Percentiles rank a stretch among this genome's conserved stretches.
Conservation (phyloP, 768 basidiomycete genomes). For the Antrodiella citrinella region DNA sequence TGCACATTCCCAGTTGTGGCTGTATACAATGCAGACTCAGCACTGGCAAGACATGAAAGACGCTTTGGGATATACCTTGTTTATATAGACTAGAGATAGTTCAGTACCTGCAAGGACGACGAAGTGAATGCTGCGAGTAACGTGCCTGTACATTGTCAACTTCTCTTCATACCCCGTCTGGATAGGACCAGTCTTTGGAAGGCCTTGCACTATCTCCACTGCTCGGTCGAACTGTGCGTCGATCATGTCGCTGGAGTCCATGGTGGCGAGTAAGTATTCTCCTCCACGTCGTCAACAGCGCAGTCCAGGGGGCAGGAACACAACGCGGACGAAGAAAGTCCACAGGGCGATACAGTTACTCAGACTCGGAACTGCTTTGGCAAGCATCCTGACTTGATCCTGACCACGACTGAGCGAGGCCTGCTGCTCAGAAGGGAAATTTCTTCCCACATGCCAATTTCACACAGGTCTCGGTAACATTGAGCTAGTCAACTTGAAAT, state of each 20-base stretch:
- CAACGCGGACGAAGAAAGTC: not conserved
- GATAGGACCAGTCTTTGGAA: constrained; percentile 91
- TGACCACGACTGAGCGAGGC: too few species aligned
- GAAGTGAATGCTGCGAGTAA: constrained; percentile 2
- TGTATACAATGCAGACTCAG: constrained; percentile 22
- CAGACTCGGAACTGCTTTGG: too few species aligned
- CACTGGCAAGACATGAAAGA: not conserved
- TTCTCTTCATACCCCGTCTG: constrained; percentile 96
- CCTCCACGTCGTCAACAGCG: not conserved
- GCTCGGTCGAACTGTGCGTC: constrained; percentile 88
- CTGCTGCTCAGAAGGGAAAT: too few species aligned
- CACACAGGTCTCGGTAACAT: too few species aligned
- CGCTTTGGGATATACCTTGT: constrained; percentile 61
- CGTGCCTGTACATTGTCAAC: constrained; percentile 83
- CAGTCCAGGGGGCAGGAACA: not conserved
- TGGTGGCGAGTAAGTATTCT: constrained; percentile 19
- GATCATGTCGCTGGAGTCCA: constrained; percentile 62
- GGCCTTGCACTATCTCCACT: constrained; percentile 86
- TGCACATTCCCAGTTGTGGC: constrained; percentile 89
- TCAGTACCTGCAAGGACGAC: constrained; percentile 7
- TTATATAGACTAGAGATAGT: constrained; percentile 64
- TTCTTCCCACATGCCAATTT: too few species aligned
- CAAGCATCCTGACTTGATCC: too few species aligned
- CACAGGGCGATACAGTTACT: too few species aligned
- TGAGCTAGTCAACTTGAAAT: too few species aligned